phyloP scores from a whole-genome alignment of 2,329 filamentous ascomycete species.

The Nemania serpens region DNA sequence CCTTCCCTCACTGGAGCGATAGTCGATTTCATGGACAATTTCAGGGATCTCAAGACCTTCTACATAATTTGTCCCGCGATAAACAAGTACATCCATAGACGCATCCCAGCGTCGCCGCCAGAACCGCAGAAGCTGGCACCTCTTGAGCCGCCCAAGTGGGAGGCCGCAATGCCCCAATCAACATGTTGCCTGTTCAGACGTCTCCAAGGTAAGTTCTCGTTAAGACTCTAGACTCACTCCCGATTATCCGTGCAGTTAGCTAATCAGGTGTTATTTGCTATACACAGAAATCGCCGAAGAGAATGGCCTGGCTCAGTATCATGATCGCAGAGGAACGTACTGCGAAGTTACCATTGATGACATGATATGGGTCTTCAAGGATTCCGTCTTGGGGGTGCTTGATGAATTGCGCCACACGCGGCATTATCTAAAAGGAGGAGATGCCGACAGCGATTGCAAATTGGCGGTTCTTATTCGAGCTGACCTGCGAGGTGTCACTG shows the following conservation, averaged over 20 bases:
- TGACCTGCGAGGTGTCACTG: not conserved
- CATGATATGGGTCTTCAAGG: not conserved
- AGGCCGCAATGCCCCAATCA: too few species aligned
- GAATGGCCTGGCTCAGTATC: slow-evolving; percentile 23
- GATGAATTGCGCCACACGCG: not conserved
- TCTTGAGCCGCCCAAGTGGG: too few species aligned
- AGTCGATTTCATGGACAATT: slow-evolving; percentile 34
- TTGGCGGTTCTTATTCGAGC: not conserved
- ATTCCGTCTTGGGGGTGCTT: not conserved
- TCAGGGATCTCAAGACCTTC: slow-evolving; percentile 36
- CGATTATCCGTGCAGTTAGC: not conserved
- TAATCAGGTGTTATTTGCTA: not conserved
- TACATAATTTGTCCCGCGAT: slow-evolving; percentile 35
- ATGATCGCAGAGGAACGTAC: slow-evolving; percentile 28
- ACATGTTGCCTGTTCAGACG: not conserved
- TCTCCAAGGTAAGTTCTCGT: slow-evolving; percentile 3
- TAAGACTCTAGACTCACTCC: too few species aligned
- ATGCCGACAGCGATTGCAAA: not conserved
- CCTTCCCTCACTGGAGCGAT: not conserved
- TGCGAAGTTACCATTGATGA: slow-evolving; percentile 24
- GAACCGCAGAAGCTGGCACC: too few species aligned
- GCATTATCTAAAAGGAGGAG: not conserved
- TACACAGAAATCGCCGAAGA: slow-evolving; percentile 24
- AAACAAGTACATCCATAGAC: too few species aligned
- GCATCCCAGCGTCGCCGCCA: too few species aligned